Percentiles rank a stretch among this genome's conserved stretches.
Evolutionary conservation across 2,329 filamentous ascomycete genomes (phyloP).

Genomic region (Ilyonectria robusta): DNA sequence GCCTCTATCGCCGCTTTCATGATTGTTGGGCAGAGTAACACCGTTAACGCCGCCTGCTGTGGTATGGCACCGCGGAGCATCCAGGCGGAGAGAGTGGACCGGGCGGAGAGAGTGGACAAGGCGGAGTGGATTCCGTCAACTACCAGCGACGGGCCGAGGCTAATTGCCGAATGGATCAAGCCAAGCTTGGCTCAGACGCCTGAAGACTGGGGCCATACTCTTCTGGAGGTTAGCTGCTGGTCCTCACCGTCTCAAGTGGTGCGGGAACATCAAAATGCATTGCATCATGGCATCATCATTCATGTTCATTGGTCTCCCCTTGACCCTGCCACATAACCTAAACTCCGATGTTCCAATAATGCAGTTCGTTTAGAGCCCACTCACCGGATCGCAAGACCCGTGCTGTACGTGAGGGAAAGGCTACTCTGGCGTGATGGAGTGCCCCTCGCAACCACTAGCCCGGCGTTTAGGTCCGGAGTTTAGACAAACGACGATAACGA

Average conservation of each 20-base stretch:
- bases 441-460: background rate
- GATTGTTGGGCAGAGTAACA: background rate
- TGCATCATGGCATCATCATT: too few relatives aligned
- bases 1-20: background rate
- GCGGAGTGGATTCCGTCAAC: too few relatives aligned
- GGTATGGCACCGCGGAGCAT: background rate
- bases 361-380: too few relatives aligned
- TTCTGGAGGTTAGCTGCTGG: background rate
- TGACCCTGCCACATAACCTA: too few relatives aligned
- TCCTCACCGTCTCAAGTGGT: too few relatives aligned
- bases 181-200: background rate
- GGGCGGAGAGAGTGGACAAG: too few relatives aligned
- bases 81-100: too few relatives aligned
- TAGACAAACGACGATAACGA: slow-evolving; percentile 16
- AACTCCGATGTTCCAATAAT: too few relatives aligned
- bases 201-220: background rate
- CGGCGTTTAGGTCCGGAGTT: slow-evolving; percentile 32
- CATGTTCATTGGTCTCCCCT: too few relatives aligned
- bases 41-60: background rate
- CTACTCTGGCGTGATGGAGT: background rate
- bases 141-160: background rate
- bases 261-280: too few relatives aligned
- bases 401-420: background rate
- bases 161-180: background rate
- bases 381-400: background rate